Evolutionary conservation across 1,284 basidiomycete genomes (phyloP), one percentile per base, ranked within the genome.

Genomic region (Thelephora terrestris): DNA sequence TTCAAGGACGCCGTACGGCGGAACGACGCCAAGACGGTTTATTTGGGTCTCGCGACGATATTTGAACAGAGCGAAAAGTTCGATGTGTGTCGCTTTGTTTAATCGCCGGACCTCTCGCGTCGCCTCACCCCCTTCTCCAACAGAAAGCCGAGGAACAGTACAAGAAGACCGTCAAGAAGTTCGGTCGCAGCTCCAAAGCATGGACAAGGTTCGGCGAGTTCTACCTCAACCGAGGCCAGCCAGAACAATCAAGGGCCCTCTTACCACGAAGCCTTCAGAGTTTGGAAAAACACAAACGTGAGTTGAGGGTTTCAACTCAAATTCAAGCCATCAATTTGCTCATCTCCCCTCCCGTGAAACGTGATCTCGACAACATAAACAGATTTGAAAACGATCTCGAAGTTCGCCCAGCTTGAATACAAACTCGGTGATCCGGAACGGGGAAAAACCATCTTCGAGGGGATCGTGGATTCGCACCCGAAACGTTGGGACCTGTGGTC

Each of bases 401-500:
- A 86, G 59, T 97, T 98, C 62, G 94, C 94, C 1, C 85, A 96
- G 58, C 71, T 96, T 29, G 96, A 99, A 66, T 99, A 97, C 69
- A 93, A 89, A 64, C 70, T 88, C 27, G 96, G 94, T 12, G 94
- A 98, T 55, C 73, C 90, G 2, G 96, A 99, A 66, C 81, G 95
- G 44, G 96, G 93, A 18, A 86, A 89, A 61, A 98, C 95, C 1
- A 77, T 99, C 48, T 99, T 97, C 53, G 96, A 99, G 64, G 96
- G 95, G 34, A 88, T 99, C 49, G 74, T 99, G 25, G 91, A 95
- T 62, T 89, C 85, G 14, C 91, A 97, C 68, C 85, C 93, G 2
- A 97, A 94, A 64, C 81, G 92, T 44, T 84, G 93, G 71, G 95
- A 99, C 64, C 70, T 98, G 37, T 99, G 97, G 94, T 89, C 87